Evolutionary conservation across 1,284 basidiomycete genomes (phyloP), one percentile per base, ranked within the genome.

Genomic region (Athelia psychrophila): DNA sequence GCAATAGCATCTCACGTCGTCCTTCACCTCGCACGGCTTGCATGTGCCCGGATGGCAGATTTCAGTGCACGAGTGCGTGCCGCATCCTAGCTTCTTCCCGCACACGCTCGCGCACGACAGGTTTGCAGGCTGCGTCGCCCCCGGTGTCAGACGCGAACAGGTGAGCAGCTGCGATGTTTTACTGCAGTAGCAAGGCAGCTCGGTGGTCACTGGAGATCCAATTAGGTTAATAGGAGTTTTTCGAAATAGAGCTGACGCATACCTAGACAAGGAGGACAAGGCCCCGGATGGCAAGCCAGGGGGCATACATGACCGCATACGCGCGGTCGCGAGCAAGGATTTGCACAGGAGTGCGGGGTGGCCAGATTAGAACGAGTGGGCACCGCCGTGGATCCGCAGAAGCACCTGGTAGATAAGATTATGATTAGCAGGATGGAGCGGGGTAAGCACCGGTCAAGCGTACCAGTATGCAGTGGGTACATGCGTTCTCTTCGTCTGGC

Each of bases 321-420:
- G 3, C 92, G 78, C 1, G 73, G 61, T 2, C 92, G 82, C 0
- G 85, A 79, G 65, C 94, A 96, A 0, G 83, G 78, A 54, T 85
- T 83, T 0, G 81, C 90, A 60, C 94, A 97, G 18, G 88, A 93
- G 65, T 97, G 94, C 1, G 93, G 93, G 0, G 88, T 92, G 0
- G 83, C 77, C 1, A 88, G 74, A 6, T 82, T 80, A 0, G 82
- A 76, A 1, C 82, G 82, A 49, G 83, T 81, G 0, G 91, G 91
- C 57, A 91, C 83, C n/a, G 80, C 74, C 2, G 79, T 76, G 0
- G 88, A 78, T 19, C 84, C 82, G 63, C 93, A 97, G 71, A 94
- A 95, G 65, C 93, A 96, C 72, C 87, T 90, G 53, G 42, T 30
- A 33, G 33, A 48, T 36, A 25, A 25, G 16, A 33, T 20, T 51